Evolutionary conservation across 306 rosid genomes (phyloP), one percentile per base, ranked within the genome.

Genomic region (Prunus mira): DNA sequence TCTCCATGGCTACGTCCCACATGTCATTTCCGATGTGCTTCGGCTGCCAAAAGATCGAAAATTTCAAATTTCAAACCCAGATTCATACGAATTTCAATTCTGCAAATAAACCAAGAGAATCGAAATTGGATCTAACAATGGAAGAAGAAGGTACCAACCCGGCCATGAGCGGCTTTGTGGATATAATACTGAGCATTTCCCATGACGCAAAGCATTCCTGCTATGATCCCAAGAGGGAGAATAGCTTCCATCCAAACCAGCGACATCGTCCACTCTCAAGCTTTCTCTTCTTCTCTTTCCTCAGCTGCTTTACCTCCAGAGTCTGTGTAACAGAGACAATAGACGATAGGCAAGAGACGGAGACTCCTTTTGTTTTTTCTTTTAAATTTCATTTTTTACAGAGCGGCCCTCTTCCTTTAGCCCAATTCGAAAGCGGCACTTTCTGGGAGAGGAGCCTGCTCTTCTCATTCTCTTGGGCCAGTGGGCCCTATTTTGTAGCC

Each of bases 1-100:
- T 86, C 67, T 96, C 99, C 98, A 91, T 96, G 49, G 99, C 98
- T 2, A 91, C 96, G 49, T 96, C 99, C 98, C 99, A 96, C 91
- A 91, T 38, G 74, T 96, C 98, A 79, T 82, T 89, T 0, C 99
- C 93, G 67, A 93, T 71, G 83, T 96, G 99, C 90, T 92, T 96
- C 70, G 99, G 96, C 97, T 92, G 88, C 71, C n/a, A 78, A 24
- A 80, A 45, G 7, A 28, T 5, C 10, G 57, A 63, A 8, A 25
- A 32, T 43, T 67, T 19, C 7, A 56, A 22, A 38, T 14, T 30
- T 30, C 67, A 9, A 50, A 55, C 12, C 20, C 49, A 50, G 14
- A 72, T 20, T 9, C 25, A 46, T 4, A 68, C n/a, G 15, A 62
- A 62, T 17, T 38, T 18, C 28, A 60, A 60, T 43, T 67, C 6